A percentile compares a stretch with the other conserved stretches of the same genome.
Conservation (phyloP, 2,329 filamentous ascomycete species). For the Teratosphaeriaceae sp. region DNA sequence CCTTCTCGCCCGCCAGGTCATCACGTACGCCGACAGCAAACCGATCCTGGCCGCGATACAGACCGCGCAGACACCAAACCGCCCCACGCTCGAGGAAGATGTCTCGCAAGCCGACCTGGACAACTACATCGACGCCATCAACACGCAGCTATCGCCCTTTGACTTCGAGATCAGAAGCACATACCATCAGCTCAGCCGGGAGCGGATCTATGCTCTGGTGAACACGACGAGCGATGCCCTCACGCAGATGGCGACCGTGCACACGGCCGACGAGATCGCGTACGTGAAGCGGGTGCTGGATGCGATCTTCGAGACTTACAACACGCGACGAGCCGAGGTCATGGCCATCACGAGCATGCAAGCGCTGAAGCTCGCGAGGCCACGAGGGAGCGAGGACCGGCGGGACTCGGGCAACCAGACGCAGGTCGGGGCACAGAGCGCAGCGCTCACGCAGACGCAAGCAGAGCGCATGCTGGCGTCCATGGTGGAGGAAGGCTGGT, state of each 20-base stretch:
- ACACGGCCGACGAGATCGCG: slow-evolving; percentile 74
- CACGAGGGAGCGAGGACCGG: slow-evolving; percentile 24
- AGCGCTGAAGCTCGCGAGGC: slow-evolving; percentile 61
- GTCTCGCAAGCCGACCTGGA: slow-evolving; percentile 63
- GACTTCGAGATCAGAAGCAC: slow-evolving; percentile 81
- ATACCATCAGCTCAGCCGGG: slow-evolving; percentile 57
- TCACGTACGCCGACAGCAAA: slow-evolving; percentile 69
- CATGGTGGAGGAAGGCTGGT: slow-evolving; percentile 75
- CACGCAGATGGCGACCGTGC: slow-evolving; percentile 80
- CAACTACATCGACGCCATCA: slow-evolving; percentile 62
- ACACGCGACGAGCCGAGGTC: slow-evolving; percentile 70
- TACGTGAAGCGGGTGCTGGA: slow-evolving; percentile 86
- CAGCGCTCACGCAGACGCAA: slow-evolving; percentile 64
- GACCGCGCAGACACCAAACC: slow-evolving; percentile 48
- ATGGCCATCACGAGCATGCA: slow-evolving; percentile 77
- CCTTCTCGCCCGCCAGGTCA: slow-evolving; percentile 68
- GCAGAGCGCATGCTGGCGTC: slow-evolving; percentile 65
- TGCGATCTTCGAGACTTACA: slow-evolving; percentile 85
- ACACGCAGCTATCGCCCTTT: slow-evolving; percentile 66
- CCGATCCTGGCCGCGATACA: slow-evolving; percentile 71
- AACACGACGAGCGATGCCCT: slow-evolving; percentile 81
- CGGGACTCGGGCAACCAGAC: slow-evolving; percentile 20
- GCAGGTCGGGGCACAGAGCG: slow-evolving; percentile 13
- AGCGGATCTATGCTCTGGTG: slow-evolving; percentile 72
- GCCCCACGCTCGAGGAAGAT: slow-evolving; percentile 49